phyloP scores from a whole-genome alignment of 139 green algal genomes.

The Spirogloea muscicola region DNA sequence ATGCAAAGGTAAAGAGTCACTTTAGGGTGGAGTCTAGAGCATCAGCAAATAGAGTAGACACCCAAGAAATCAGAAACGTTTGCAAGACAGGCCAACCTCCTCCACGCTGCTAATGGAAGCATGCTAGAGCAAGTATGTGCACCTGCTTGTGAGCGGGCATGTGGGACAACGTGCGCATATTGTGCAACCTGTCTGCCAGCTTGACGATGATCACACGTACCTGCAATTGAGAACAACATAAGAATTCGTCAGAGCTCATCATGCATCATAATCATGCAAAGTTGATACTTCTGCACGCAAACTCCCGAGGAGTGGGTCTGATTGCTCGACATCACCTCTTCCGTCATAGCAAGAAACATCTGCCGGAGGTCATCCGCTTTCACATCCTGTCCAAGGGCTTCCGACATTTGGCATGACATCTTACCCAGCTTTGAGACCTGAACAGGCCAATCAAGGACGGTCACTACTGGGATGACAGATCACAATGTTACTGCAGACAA shows the following conservation, averaged over 20 bases:
- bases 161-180: slow-evolving; percentile 85
- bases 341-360: slow-evolving; percentile 86
- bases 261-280: too few species aligned
- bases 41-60: not conserved
- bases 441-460: not conserved
- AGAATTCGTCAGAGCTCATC: too few species aligned
- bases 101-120: too few species aligned
- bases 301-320: too few species aligned
- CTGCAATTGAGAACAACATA: slow-evolving; percentile 8
- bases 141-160: slow-evolving; percentile 78
- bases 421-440: slow-evolving; percentile 28
- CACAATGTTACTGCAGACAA: too few species aligned
- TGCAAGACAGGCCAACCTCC: too few species aligned
- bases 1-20: too few species aligned
- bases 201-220: slow-evolving; percentile 89
- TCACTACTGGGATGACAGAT: not conserved
- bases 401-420: slow-evolving; percentile 3
- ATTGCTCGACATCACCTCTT: slow-evolving; percentile 64
- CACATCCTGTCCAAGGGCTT: slow-evolving; percentile 29
- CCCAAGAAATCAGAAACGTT: too few species aligned
- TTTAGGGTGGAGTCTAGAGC: not conserved
- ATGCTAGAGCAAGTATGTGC: too few species aligned
- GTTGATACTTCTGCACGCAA: too few species aligned
- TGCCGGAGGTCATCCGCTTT: slow-evolving; percentile 77
- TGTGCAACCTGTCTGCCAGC: slow-evolving; percentile 87